Conservation (phyloP, 2,329 filamentous ascomycete genomes). For the Diaporthe australafricana region DNA sequence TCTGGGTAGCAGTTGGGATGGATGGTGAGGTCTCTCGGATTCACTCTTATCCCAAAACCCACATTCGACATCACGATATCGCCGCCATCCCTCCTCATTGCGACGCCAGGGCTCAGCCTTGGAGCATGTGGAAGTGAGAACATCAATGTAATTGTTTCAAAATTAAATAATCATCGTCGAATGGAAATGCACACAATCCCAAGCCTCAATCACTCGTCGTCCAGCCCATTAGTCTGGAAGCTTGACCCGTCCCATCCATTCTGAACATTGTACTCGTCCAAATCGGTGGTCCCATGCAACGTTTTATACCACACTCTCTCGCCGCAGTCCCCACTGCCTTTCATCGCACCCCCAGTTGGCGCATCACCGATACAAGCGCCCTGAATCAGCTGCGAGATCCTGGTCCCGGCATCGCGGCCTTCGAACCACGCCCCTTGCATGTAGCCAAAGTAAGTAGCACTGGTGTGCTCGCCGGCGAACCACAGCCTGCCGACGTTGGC, state of each 20-base stretch:
- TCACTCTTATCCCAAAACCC: no score
- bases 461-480: slow-evolving; percentile 10
- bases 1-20: no score
- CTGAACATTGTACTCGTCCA: slow-evolving; percentile 1
- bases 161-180: neutral
- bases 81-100: neutral
- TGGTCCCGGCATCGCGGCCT: neutral
- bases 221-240: slow-evolving; percentile 6
- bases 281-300: neutral
- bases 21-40: no score
- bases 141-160: neutral
- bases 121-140: neutral
- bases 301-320: neutral
- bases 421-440: slow-evolving; percentile 14
- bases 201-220: neutral
- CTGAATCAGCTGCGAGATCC: neutral
- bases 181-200: no score
- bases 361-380: neutral
- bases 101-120: neutral
- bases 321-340: neutral
- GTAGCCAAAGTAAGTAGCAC: neutral
- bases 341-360: neutral
- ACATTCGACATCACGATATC: neutral
- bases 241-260: slow-evolving; percentile 2
- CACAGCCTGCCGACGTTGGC: slow-evolving; percentile 5